These are phyloP conservation scores for Coemansia reversa DNA, from an alignment of 192 early-diverging fungal genomes.

Conservation along the genomic window DNA sequence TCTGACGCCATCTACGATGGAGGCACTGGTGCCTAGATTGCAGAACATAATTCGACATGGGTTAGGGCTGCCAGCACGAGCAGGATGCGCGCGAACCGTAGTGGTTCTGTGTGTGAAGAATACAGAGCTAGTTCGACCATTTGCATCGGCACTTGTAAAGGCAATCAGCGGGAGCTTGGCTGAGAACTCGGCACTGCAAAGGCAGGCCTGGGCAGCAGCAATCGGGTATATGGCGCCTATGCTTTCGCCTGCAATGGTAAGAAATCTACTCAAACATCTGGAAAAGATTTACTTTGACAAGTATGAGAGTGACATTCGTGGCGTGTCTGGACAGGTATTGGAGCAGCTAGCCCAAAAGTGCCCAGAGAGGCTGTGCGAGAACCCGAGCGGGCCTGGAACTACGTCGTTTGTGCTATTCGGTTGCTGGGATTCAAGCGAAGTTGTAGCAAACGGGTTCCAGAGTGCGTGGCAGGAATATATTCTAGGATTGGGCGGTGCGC, in stretches of 20 bases:
- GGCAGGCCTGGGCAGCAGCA: conserved; percentile 83
- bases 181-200: conserved; percentile 76
- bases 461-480: conserved; percentile 43
- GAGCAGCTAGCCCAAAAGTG: conserved; percentile 37
- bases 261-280: conserved; percentile 69
- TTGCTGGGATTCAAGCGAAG: conserved; percentile 21
- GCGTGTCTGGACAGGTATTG: conserved; percentile 53
- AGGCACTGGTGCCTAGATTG: conserved; percentile 66
- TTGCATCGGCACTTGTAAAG: conserved; percentile 74
- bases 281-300: conserved; percentile 74
- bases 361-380: conserved; percentile 30
- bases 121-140: conserved; percentile 62
- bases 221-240: conserved; percentile 76
- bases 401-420: conserved; percentile 35
- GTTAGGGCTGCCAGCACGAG: conserved; percentile 87
- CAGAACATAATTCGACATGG: conserved; percentile 74
- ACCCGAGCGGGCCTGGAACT: conserved; percentile 14
- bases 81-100: conserved; percentile 85
- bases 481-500: conserved; percentile 21
- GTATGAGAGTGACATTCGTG: conserved; percentile 70
- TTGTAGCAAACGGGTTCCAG: conserved; percentile 21
- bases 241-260: conserved; percentile 57
- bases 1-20: conserved; percentile 69
- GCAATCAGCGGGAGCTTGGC: conserved; percentile 72
- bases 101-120: conserved; percentile 74